phyloP scores from a whole-genome alignment of 345 rosid species.

The Physaria fendleri region DNA sequence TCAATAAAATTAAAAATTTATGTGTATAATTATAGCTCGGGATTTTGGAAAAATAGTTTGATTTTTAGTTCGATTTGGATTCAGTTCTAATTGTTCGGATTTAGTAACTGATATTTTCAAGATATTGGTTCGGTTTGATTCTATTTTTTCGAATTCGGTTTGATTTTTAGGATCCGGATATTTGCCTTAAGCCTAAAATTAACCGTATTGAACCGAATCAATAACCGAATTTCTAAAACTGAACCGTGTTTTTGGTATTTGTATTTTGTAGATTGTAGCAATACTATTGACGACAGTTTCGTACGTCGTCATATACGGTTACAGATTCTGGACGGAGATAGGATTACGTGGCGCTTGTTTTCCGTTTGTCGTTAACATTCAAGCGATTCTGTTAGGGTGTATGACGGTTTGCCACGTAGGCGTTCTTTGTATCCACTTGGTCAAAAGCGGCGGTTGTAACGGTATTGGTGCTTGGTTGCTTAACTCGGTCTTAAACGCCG shows the following conservation, averaged over 20 bases:
- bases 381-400: conserved; percentile 51
- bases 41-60: no score
- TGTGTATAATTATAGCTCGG: no score
- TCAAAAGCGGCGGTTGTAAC: conserved; percentile 79
- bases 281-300: conserved; percentile 57
- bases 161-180: no score
- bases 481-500: conserved; percentile 69
- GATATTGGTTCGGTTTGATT: no score
- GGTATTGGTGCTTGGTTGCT: conserved; percentile 88
- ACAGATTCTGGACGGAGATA: conserved; percentile 86
- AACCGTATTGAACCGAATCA: no score
- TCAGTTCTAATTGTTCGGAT: no score
- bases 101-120: no score
- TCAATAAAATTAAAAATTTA: no score
- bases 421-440: conserved; percentile 58
- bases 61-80: no score
- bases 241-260: background rate
- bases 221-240: background rate
- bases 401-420: conserved; percentile 72
- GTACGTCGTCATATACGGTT: conserved; percentile 76
- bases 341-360: conserved; percentile 71
- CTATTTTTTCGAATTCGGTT: no score
- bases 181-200: no score
- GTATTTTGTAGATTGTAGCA: conserved; percentile 57
- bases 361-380: conserved; percentile 66